Evolutionary conservation across 1,139 yeast genomes (phyloP), one percentile per base, ranked within the genome.

Genomic region (Kurtzmaniella quercitrusa): DNA sequence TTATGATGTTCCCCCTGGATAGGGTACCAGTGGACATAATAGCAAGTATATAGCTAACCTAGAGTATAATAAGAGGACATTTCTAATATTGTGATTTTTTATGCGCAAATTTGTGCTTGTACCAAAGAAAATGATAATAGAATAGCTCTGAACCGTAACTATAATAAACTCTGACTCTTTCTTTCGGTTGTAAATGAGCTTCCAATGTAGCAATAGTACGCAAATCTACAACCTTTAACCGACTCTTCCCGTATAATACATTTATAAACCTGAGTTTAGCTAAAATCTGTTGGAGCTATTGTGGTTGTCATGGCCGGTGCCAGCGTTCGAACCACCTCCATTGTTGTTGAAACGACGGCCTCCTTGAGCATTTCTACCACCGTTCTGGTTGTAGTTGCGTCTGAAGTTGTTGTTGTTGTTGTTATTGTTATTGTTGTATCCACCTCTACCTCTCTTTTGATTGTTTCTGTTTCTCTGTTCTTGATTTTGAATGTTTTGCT

Each of bases 401-500:
- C 36, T 37, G 21, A 19, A 20, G 20, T 34, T 34, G 32, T 38
- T 37, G 7, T 34, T 19, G 22, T 34, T 34, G 26, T 39, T 38
- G 37, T 49, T 44, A 38, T 49, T 50, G 45, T 48, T 55, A 44
- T 55, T 48, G 40, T 54, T 50, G 47, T 45, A 49, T 34, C 54
- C 53, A 9, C 60, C 58, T 18, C 56, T 56, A 14, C 66, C 65
- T 55, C 78, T 67, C 57, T 72, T 69, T 55, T 65, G 68, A 45
- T 67, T 72, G 57, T 65, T 75, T 66, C 71, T 75, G 52, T 71
- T 68, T 53, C 76, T 64, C 51, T 74, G 76, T 48, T 77, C 78
- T 66, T 73, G 72, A 55, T 72, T 78, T 55, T 78, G 73, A 51
- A 76, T 67, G 52, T 76, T 76, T 53, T 81, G 82, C 51, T 75